Percentiles rank a stretch among this genome's conserved stretches.
These are phyloP conservation scores for Rhizoclosmatium sp. DNA, from an alignment of 192 early-diverging fungal genomes.

Conservation along the genomic window DNA sequence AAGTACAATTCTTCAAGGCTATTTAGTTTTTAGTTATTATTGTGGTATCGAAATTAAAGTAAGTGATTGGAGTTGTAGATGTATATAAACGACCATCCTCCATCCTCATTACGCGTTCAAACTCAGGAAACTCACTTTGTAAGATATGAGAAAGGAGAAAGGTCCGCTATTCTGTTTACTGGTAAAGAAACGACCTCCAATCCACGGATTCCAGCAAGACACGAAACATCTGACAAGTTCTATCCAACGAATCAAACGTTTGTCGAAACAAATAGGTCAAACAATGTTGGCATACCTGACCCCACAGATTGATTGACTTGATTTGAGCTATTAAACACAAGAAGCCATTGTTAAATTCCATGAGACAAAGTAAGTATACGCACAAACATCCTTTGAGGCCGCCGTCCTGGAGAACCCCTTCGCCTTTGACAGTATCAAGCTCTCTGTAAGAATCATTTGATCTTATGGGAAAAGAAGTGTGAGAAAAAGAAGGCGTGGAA, in stretches of 20 bases:
- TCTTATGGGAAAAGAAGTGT: not conserved
- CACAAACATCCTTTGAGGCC: slow-evolving; percentile 21
- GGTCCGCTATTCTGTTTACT: slow-evolving; percentile 41
- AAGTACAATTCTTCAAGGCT: slow-evolving; percentile 50
- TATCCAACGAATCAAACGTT: slow-evolving; percentile 11
- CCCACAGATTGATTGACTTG: slow-evolving; percentile 55
- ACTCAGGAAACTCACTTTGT: not conserved
- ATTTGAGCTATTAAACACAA: slow-evolving; percentile 32
- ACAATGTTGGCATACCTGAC: slow-evolving; percentile 27
- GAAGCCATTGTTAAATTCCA: not conserved
- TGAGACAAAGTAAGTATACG: not conserved
- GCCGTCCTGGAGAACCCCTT: slow-evolving; percentile 32
- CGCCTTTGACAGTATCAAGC: slow-evolving; percentile 31
- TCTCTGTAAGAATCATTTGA: slow-evolving; percentile 37
- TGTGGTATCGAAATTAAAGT: slow-evolving; percentile 4
- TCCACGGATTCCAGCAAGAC: slow-evolving; percentile 35
- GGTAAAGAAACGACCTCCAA: slow-evolving; percentile 56
- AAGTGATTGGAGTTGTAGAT: not conserved
- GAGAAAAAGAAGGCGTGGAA: not conserved
- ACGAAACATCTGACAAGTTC: slow-evolving; percentile 49
- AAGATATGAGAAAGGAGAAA: slow-evolving; percentile 13
- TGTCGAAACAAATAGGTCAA: not conserved
- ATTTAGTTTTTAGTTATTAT: slow-evolving; percentile 30
- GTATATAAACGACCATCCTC: no score
- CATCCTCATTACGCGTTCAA: not conserved